phyloP scores from a whole-genome alignment of 1,284 basidiomycete genomes.

The Sanguinoderma infundibulare region DNA sequence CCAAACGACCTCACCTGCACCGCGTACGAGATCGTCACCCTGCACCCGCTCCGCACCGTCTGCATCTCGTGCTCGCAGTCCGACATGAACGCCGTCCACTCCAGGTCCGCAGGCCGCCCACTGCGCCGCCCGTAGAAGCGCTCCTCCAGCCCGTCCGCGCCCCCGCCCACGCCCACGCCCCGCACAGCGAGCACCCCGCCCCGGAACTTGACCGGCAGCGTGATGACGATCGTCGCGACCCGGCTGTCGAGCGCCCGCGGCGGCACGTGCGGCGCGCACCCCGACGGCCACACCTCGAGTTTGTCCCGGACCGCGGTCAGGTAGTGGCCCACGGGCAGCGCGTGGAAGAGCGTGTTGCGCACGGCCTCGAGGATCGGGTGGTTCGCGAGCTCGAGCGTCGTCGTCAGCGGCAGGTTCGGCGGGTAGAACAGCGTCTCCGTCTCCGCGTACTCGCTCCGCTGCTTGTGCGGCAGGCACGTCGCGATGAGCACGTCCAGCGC shows the following conservation, averaged over 20 bases:
- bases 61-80: conserved; percentile 79
- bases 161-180: no score
- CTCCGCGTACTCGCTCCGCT: conserved; percentile 48
- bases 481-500: conserved; percentile 80
- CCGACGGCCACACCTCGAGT: conserved; percentile 67
- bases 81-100: conserved; percentile 75
- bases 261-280: conserved; percentile 61
- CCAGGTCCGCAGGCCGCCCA: conserved; percentile 66
- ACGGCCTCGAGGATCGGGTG: conserved; percentile 80
- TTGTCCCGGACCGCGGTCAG: conserved; percentile 69
- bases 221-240: conserved; percentile 72
- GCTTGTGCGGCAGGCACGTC: conserved; percentile 68
- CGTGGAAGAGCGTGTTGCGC: conserved; percentile 69
- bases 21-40: conserved; percentile 70
- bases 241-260: conserved; percentile 64
- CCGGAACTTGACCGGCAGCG: conserved; percentile 71
- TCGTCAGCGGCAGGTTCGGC: conserved; percentile 68
- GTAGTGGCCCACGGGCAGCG: conserved; percentile 68
- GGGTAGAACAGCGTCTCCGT: conserved; percentile 78
- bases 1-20: conserved; percentile 72
- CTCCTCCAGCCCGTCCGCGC: conserved; percentile 62
- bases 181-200: conserved; percentile 69
- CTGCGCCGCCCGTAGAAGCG: conserved; percentile 62
- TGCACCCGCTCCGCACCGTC: conserved; percentile 68
- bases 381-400: conserved; percentile 77